Percentiles rank a stretch among this genome's conserved stretches.
Evolutionary conservation across 1,284 basidiomycete species (phyloP).

Genomic region (Baeospora myosura): DNA sequence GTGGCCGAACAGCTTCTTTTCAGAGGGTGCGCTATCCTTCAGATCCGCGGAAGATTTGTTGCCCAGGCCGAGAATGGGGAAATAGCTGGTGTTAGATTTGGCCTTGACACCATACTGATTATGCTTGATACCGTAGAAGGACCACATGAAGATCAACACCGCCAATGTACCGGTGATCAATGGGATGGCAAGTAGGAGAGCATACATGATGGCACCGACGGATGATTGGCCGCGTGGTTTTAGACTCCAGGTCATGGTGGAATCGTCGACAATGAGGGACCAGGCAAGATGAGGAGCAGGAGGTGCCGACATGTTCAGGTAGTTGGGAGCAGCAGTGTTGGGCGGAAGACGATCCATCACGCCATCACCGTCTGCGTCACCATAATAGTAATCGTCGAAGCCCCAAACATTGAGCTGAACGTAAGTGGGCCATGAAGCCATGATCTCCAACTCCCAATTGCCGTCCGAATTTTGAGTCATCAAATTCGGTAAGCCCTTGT

Average conservation of each 20-base stretch:
- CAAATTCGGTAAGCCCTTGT: slow-evolving; percentile 64
- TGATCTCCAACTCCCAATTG: slow-evolving; percentile 75
- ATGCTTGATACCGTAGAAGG: slow-evolving; percentile 91
- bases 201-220: slow-evolving; percentile 80
- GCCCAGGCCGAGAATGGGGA: slow-evolving; percentile 65
- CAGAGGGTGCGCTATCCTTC: slow-evolving; percentile 46
- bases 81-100: slow-evolving; percentile 62
- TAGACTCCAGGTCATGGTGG: slow-evolving; percentile 68
- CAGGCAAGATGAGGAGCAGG: slow-evolving; percentile 78
- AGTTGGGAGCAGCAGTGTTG: slow-evolving; percentile 79
- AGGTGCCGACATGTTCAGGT: slow-evolving; percentile 82
- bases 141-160: slow-evolving; percentile 85
- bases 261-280: slow-evolving; percentile 75
- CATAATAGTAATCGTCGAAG: slow-evolving; percentile 86
- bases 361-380: slow-evolving; percentile 81
- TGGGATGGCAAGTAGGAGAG: slow-evolving; percentile 73
- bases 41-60: slow-evolving; percentile 62
- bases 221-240: slow-evolving; percentile 74
- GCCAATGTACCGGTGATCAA: slow-evolving; percentile 78
- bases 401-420: slow-evolving; percentile 85
- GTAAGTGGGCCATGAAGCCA: slow-evolving; percentile 82
- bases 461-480: slow-evolving; percentile 60
- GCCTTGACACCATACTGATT: slow-evolving; percentile 84
- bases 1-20: slow-evolving; percentile 62
- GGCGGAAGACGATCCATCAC: slow-evolving; percentile 85